phyloP scores from a whole-genome alignment of 768 basidiomycete species.

The Daedaleopsis sinensis region DNA sequence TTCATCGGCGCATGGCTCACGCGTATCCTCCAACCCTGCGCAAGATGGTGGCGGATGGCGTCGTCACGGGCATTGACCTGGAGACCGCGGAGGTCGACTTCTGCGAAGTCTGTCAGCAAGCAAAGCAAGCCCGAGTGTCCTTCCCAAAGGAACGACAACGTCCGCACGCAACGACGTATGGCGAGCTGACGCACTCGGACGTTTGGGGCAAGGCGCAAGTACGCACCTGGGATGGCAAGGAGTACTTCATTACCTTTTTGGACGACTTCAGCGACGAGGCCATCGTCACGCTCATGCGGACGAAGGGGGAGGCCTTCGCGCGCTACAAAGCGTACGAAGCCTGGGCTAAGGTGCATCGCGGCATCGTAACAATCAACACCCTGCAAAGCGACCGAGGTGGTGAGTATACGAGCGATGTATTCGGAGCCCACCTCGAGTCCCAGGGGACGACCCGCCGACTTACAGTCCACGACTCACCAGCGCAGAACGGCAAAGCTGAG shows the following conservation, averaged over 20 bases:
- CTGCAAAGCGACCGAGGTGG: constrained; percentile 26
- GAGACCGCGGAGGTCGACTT: constrained; percentile 1
- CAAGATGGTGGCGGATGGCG: background rate
- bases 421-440: constrained; percentile 14
- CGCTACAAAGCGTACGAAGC: constrained; percentile 23
- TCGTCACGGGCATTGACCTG: constrained; percentile 11
- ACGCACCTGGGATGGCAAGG: constrained; percentile 6
- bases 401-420: constrained; percentile 22
- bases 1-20: constrained; percentile 18
- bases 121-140: constrained; percentile 1
- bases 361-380: constrained; percentile 12
- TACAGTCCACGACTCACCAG: constrained; percentile 24
- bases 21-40: constrained; percentile 6
- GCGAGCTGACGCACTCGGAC: constrained; percentile 39
- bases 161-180: constrained; percentile 15
- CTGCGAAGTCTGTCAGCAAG: constrained; percentile 9
- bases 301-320: constrained; percentile 19
- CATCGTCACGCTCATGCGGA: background rate
- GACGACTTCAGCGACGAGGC: constrained; percentile 26
- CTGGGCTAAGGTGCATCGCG: constrained; percentile 18
- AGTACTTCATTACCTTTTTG: constrained; percentile 25
- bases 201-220: constrained; percentile 41
- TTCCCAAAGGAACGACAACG: constrained; percentile 6
- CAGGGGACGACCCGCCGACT: constrained; percentile 20
- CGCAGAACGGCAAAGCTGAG: constrained; percentile 19